Evolutionary conservation across 768 basidiomycete genomes (phyloP).

Genomic region (Lyophyllum semitale): DNA sequence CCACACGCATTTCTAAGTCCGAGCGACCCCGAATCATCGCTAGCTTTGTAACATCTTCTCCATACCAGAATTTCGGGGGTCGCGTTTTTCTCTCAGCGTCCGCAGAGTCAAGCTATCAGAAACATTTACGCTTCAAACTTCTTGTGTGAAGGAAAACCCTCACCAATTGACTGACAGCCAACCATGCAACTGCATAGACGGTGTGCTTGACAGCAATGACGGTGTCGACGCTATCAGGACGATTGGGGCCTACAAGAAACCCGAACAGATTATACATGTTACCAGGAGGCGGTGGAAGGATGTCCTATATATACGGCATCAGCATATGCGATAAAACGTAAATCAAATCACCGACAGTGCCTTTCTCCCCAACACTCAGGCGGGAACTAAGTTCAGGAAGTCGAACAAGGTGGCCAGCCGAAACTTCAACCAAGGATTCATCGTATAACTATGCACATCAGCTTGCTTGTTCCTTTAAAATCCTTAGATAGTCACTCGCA

Average conservation of each 20-base stretch:
- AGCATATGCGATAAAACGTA: constrained; percentile 2
- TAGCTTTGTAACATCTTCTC: constrained; percentile 61
- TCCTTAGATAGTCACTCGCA: constrained; percentile 32
- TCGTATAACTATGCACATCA: constrained; percentile 70
- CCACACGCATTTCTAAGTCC: constrained; percentile 68
- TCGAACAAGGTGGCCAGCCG: constrained; percentile 63
- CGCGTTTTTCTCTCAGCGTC: constrained; percentile 60
- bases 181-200: constrained; percentile 81
- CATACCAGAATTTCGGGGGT: constrained; percentile 78
- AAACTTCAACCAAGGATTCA: constrained; percentile 73
- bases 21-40: constrained; percentile 61
- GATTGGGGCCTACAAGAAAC: constrained; percentile 44
- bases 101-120: constrained; percentile 56
- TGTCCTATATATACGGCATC: constrained; percentile 47
- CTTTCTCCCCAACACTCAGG: constrained; percentile 74
- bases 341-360: constrained; percentile 50
- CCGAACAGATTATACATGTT: constrained; percentile 48
- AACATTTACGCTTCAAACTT: not conserved
- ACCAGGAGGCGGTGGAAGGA: constrained; percentile 56
- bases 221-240: constrained; percentile 51
- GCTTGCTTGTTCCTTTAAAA: constrained; percentile 9
- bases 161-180: constrained; percentile 86
- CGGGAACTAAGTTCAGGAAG: constrained; percentile 79
- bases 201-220: constrained; percentile 76
- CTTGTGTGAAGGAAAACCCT: constrained; percentile 20